phyloP scores from a whole-genome alignment of 176 grass and related monocot species.

The Triticum turgidum region DNA sequence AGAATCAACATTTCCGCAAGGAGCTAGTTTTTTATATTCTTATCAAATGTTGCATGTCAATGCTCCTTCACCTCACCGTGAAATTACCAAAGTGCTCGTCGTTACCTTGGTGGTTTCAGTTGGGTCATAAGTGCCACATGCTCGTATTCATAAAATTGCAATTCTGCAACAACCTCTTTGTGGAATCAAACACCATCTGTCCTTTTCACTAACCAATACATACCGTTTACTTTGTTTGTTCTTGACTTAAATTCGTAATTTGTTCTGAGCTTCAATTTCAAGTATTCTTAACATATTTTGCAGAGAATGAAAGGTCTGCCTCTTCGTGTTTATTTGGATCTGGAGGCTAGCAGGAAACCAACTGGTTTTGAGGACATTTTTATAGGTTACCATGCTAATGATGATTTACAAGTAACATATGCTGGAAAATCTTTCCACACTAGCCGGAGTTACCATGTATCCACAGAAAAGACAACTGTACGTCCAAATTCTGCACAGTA shows the following conservation, averaged over 20 bases:
- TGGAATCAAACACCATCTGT: conserved; percentile 6
- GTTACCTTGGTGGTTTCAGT: conserved; percentile 3
- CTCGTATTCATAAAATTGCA: background rate
- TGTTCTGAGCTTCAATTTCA: conserved; percentile 8
- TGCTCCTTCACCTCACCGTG: background rate
- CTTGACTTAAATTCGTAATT: background rate
- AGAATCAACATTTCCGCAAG: background rate
- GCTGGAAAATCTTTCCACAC: conserved; percentile 81
- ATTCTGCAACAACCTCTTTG: background rate
- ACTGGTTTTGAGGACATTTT: conserved; percentile 88
- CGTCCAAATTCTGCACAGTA: conserved; percentile 10
- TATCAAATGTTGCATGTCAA: background rate
- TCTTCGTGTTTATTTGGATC: conserved; percentile 77
- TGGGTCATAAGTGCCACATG: background rate
- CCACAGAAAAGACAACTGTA: conserved; percentile 76
- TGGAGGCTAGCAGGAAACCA: conserved; percentile 74
- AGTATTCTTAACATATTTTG: conserved; percentile 30
- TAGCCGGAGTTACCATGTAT: conserved; percentile 70
- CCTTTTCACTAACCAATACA: conserved; percentile 4
- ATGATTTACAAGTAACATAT: conserved; percentile 94
- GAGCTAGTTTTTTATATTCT: background rate
- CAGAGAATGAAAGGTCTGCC: conserved; percentile 87
- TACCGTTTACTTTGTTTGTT: background rate
- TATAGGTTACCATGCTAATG: conserved; percentile 81
- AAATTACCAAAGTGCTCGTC: background rate